Conservation (phyloP, 2,329 filamentous ascomycete species). For the Apiospora marii region DNA sequence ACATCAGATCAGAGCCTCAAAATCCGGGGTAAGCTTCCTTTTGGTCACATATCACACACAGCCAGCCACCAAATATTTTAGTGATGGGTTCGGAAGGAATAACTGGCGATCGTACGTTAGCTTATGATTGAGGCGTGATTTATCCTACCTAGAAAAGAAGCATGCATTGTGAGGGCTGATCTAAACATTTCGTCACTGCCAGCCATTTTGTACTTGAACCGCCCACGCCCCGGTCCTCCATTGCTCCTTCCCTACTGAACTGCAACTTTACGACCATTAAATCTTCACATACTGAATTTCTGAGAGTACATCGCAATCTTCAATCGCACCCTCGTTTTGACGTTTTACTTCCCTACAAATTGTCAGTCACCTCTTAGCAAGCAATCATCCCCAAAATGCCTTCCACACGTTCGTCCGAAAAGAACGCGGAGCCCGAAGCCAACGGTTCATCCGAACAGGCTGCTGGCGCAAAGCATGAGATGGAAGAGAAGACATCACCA, state of each 20-base stretch:
- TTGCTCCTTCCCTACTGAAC: background rate
- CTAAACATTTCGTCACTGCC: slow-evolving; percentile 17
- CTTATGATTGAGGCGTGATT: background rate
- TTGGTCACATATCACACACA: slow-evolving; percentile 3
- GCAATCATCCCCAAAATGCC: background rate
- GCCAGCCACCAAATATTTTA: background rate
- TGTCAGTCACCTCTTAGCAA: background rate
- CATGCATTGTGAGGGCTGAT: slow-evolving; percentile 5
- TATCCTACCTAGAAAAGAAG: background rate
- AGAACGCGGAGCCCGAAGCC: slow-evolving; percentile 65
- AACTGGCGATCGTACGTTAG: background rate
- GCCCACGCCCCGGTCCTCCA: background rate
- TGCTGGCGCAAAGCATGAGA: slow-evolving; percentile 46
- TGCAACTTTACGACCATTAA: background rate
- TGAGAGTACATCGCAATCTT: background rate
- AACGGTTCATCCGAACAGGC: slow-evolving; percentile 23
- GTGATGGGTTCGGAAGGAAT: background rate
- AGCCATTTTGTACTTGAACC: background rate
- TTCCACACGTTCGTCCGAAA: background rate
- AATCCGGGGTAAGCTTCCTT: slow-evolving; percentile 17
- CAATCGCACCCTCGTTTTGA: background rate
- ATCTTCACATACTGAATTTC: background rate
- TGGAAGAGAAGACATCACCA: slow-evolving; percentile 42
- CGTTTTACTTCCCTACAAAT: background rate
- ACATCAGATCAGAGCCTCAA: slow-evolving; percentile 20